Conservation (phyloP, 331 rosid genomes). For the Rosa hybrid region DNA sequence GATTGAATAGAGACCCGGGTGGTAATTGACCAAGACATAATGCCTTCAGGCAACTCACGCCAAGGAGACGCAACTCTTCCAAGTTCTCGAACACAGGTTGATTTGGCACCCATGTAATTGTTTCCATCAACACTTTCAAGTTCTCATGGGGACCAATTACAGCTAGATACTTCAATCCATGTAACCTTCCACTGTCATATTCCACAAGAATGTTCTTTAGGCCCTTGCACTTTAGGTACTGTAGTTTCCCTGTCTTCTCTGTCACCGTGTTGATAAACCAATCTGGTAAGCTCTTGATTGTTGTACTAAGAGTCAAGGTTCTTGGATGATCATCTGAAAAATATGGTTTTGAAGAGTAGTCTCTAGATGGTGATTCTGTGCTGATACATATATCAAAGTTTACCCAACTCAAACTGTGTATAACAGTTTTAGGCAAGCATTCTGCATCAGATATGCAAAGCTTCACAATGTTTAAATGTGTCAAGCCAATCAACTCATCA, state of each 20-base stretch:
- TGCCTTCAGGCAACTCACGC: too few relatives aligned
- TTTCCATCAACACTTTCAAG: too few relatives aligned
- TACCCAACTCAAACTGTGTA: neutral
- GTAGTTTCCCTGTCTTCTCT: neutral
- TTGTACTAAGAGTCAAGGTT: neutral
- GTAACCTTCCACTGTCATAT: neutral
- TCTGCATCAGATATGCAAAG: neutral
- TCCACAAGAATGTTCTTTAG: neutral
- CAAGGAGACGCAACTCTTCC: neutral
- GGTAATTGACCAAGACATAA: neutral
- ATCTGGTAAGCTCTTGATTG: neutral
- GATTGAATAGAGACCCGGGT: neutral
- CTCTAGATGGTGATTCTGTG: too few relatives aligned
- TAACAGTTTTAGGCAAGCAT: neutral
- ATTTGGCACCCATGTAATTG: too few relatives aligned
- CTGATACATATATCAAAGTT: neutral
- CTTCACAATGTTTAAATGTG: too few relatives aligned
- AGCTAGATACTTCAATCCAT: neutral
- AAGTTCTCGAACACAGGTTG: neutral
- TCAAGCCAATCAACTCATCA: constrained; percentile 18
- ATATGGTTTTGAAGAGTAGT: too few relatives aligned
- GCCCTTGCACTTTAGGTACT: neutral
- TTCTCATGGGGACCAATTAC: neutral
- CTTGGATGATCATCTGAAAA: neutral
- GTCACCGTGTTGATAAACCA: neutral